A percentile compares a stretch with the other conserved stretches of the same genome.
phyloP scores from a whole-genome alignment of 2,329 filamentous ascomycete species.

The Aspergillus ibericus region DNA sequence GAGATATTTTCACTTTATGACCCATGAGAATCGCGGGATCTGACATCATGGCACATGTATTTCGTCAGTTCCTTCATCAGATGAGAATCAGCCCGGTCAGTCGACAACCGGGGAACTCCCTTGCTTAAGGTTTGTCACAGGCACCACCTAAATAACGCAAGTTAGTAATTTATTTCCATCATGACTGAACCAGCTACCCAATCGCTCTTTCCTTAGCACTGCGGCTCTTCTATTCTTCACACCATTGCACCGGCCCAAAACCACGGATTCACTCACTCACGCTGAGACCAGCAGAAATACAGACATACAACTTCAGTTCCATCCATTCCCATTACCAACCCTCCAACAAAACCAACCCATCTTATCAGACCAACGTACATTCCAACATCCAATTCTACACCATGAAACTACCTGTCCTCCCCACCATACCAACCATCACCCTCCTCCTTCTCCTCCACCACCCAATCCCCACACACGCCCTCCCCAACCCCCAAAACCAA shows the following conservation, averaged over 20 bases:
- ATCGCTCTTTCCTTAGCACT: neutral
- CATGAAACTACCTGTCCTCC: neutral
- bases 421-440: neutral
- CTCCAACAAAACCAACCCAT: neutral
- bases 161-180: neutral
- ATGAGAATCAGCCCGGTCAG: neutral
- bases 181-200: neutral
- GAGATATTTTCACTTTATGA: neutral
- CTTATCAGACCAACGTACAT: neutral
- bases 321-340: neutral
- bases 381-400: neutral
- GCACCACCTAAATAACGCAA: neutral
- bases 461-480: neutral
- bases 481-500: neutral
- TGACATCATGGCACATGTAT: constrained; percentile 8
- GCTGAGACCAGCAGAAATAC: neutral
- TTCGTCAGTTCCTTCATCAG: neutral
- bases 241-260: neutral
- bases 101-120: neutral
- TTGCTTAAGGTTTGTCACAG: neutral
- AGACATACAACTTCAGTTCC: neutral
- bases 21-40: neutral
- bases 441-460: neutral
- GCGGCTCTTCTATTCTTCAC: neutral
- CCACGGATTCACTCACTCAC: neutral